These are phyloP conservation scores for Boletus huronensis DNA, from an alignment of 768 basidiomycete species.

Conservation along the genomic window DNA sequence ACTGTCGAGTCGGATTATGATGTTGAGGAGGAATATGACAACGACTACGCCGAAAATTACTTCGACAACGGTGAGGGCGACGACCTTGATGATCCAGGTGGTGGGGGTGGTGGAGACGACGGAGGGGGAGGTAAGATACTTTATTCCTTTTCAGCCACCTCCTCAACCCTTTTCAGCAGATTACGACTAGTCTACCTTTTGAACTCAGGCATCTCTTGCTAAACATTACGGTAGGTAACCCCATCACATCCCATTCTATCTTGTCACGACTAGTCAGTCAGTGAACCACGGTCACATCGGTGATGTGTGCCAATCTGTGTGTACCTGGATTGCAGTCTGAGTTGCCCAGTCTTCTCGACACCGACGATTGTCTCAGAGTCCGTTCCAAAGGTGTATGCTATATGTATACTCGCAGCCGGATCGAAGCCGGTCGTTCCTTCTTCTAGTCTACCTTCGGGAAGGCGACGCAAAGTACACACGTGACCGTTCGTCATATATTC, in stretches of 20 bases:
- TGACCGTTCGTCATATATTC: constrained; percentile 10
- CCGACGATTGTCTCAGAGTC: background rate
- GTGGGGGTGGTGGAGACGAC: constrained; percentile 60
- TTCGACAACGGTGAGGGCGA: constrained; percentile 88
- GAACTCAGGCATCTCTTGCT: background rate
- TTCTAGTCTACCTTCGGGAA: background rate
- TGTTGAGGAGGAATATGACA: constrained; percentile 87
- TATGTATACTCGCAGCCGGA: background rate
- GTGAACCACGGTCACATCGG: background rate
- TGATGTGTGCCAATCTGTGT: background rate
- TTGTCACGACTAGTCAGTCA: background rate
- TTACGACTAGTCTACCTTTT: constrained; percentile 23
- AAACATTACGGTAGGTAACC: constrained; percentile 4
- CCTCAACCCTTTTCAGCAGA: constrained; percentile 11
- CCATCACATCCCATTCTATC: background rate
- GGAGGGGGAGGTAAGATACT: constrained; percentile 50
- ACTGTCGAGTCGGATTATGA: constrained; percentile 73
- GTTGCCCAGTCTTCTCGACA: background rate
- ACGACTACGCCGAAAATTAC: constrained; percentile 88
- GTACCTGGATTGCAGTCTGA: background rate
- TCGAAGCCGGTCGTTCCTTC: background rate
- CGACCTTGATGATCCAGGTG: constrained; percentile 74
- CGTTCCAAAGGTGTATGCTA: background rate
- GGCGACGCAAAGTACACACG: constrained; percentile 13
- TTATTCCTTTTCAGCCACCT: background rate